A percentile compares a stretch with the other conserved stretches of the same genome.
These are phyloP conservation scores for Carallia pectinifolia DNA, from an alignment of 345 rosid genomes.

Conservation along the genomic window DNA sequence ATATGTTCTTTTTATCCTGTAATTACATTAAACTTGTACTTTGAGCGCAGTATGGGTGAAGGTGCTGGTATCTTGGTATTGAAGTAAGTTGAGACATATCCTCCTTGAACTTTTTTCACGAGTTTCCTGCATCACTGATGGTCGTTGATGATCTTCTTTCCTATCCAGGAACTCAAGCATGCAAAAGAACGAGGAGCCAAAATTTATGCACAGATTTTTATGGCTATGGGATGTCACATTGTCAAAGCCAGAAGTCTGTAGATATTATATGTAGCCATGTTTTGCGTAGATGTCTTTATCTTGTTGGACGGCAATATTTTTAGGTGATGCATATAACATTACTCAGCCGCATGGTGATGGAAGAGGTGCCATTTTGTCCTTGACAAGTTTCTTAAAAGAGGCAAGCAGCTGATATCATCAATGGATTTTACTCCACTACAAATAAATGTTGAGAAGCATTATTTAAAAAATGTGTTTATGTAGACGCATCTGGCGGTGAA, in stretches of 20 bases:
- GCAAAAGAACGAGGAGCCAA: conserved; percentile 83
- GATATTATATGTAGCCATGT: no score
- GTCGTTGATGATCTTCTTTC: conserved; percentile 7
- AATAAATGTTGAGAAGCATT: conserved; percentile 2
- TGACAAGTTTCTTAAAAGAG: conserved; percentile 75
- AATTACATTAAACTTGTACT: conserved; percentile 17
- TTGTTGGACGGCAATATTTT: conserved; percentile 14
- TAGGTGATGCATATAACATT: conserved; percentile 93
- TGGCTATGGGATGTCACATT: conserved; percentile 99
- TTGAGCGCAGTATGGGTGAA: conserved; percentile 80
- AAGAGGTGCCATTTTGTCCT: conserved; percentile 85
- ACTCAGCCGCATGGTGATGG: conserved; percentile 91
- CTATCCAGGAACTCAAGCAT: conserved; percentile 79
- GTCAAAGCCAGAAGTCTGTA: neutral
- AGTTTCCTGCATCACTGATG: neutral
- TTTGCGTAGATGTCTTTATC: neutral
- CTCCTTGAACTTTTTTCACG: conserved; percentile 1
- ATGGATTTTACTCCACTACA: neutral
- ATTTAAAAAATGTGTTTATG: neutral
- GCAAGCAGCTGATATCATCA: conserved; percentile 24
- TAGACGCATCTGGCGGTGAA: neutral
- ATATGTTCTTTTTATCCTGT: neutral
- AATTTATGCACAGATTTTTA: conserved; percentile 83
- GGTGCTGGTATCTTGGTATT: conserved; percentile 79
- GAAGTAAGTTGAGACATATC: conserved; percentile 49